Percentiles rank a stretch among this genome's conserved stretches.
phyloP scores from a whole-genome alignment of 129 eudicot genomes.

The Artemisia argyi region DNA sequence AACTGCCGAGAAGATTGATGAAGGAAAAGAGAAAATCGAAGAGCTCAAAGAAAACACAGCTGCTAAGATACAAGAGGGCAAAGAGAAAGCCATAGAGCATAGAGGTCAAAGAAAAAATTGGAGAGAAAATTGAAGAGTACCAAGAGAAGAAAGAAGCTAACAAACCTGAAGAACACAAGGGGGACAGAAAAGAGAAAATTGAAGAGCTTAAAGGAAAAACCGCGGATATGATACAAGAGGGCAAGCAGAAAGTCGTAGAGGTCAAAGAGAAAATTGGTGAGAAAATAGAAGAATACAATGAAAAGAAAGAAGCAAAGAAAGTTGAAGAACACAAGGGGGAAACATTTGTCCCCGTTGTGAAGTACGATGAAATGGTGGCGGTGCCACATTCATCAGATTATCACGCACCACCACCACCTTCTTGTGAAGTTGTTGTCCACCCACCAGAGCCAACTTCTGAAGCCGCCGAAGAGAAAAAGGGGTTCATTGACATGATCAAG shows the following conservation, averaged over 20 bases:
- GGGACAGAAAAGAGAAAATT: background rate
- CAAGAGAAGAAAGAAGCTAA: slow-evolving; percentile 18
- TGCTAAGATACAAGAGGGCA: slow-evolving; percentile 31
- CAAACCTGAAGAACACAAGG: background rate
- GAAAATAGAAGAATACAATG: slow-evolving; percentile 19
- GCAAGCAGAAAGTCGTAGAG: slow-evolving; percentile 17
- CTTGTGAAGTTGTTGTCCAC: slow-evolving; percentile 24
- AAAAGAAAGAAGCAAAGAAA: slow-evolving; percentile 27
- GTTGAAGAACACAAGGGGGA: slow-evolving; percentile 20
- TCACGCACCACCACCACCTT: slow-evolving; percentile 22
- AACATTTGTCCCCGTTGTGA: slow-evolving; percentile 35
- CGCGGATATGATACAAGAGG: slow-evolving; percentile 35
- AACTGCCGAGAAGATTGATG: slow-evolving; percentile 34
- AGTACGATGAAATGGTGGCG: slow-evolving; percentile 37
- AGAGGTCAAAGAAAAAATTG: slow-evolving; percentile 35
- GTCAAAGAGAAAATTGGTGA: slow-evolving; percentile 34
- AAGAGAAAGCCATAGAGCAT: slow-evolving; percentile 12
- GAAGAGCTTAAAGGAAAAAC: slow-evolving; percentile 40
- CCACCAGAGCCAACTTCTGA: slow-evolving; percentile 28
- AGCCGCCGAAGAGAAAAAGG: slow-evolving; percentile 68
- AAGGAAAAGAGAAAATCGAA: slow-evolving; percentile 22
- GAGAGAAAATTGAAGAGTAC: slow-evolving; percentile 13
- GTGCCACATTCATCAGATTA: slow-evolving; percentile 17
- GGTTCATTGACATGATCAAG: slow-evolving; percentile 78
- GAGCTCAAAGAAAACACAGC: slow-evolving; percentile 32